Evolutionary conservation across 2,329 filamentous ascomycete genomes (phyloP).

Genomic region (Curvularia verruculosa): DNA sequence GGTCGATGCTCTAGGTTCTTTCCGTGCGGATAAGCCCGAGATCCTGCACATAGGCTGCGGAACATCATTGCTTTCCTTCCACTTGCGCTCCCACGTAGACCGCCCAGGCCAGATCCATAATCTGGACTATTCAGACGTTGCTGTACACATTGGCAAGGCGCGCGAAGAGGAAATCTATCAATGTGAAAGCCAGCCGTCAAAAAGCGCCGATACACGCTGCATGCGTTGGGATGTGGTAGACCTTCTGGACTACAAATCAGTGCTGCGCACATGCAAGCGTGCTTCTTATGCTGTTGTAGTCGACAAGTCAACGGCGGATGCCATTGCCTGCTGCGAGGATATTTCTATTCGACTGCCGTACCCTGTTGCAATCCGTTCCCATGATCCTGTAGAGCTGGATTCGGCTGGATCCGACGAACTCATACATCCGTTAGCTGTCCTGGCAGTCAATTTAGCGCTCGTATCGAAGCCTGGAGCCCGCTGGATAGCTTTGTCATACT

Average conservation of each 20-base stretch:
- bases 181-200: conserved; percentile 1
- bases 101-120: conserved; percentile 45
- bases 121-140: conserved; percentile 48
- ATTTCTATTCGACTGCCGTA: conserved; percentile 41
- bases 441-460: conserved; percentile 50
- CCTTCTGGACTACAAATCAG: conserved; percentile 44
- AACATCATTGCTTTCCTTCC: conserved; percentile 47
- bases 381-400: conserved; percentile 4
- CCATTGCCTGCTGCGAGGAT: conserved; percentile 47
- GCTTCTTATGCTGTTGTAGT: conserved; percentile 43
- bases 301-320: conserved; percentile 50
- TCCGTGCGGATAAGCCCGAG: conserved; percentile 22
- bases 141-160: conserved; percentile 40
- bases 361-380: conserved; percentile 22
- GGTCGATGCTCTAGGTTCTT: conserved; percentile 25
- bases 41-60: conserved; percentile 51
- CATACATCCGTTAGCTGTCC: conserved; percentile 48
- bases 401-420: conserved; percentile 15
- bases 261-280: conserved; percentile 30
- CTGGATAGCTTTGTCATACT: conserved; percentile 52
- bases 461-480: conserved; percentile 45
- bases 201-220: neutral
- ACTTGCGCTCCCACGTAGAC: conserved; percentile 42
- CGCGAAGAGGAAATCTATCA: conserved; percentile 37
- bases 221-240: conserved; percentile 46